Evolutionary conservation across 176 grass and related monocot genomes (phyloP).

Genomic region (Zea mays): Zm-B73-REFERENCE-NAM-5.0 NC_050102.1:181613001-181613500

Average conservation of each 20-base stretch:
- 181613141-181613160: not conserved
- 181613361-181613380: not conserved
- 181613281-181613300: not conserved
- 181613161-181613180: not conserved
- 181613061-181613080: not conserved
- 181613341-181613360: not conserved
- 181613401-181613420: not conserved
- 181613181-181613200: not conserved
- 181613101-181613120: not conserved
- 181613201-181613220: not conserved
- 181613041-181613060: not conserved
- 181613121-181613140: not conserved
- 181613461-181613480: constrained; percentile 82
- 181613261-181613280: not conserved
- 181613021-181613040: constrained; percentile 4
- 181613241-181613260: not conserved
- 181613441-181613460: constrained; percentile 53
- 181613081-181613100: not conserved
- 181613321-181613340: constrained; percentile 5
- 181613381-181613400: not conserved
- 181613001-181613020: no score
- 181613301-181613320: not conserved
- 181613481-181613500: constrained; percentile 70
- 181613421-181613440: not conserved
- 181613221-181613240: not conserved